phyloP scores from a whole-genome alignment of 106 monocot genomes.

The Narthecium ossifragum region DNA sequence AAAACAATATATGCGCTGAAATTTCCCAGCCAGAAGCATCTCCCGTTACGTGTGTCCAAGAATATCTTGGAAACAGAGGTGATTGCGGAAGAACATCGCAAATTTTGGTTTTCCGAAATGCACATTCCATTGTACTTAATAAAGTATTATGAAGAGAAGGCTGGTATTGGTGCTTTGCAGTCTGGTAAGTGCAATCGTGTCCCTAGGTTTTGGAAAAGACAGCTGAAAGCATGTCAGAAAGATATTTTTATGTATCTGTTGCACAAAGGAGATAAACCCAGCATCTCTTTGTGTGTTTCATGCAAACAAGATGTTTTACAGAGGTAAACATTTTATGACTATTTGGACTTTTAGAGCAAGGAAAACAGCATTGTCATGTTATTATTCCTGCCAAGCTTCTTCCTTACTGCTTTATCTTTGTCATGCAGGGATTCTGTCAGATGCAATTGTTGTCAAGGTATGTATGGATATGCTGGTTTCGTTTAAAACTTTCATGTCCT shows the following conservation, averaged over 20 bases:
- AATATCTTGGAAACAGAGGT: constrained; percentile 59
- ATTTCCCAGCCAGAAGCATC: constrained; percentile 68
- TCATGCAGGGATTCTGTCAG: constrained; percentile 48
- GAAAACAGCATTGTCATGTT: background rate
- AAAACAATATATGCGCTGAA: constrained; percentile 53
- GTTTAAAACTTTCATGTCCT: no score
- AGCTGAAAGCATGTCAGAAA: constrained; percentile 22
- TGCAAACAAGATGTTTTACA: constrained; percentile 49
- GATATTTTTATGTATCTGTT: constrained; percentile 64
- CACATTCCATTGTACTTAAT: constrained; percentile 77
- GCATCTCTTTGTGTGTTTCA: constrained; percentile 41
- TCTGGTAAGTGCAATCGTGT: constrained; percentile 6
- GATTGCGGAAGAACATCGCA: constrained; percentile 30
- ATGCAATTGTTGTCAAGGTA: constrained; percentile 80
- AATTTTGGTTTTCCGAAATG: constrained; percentile 76
- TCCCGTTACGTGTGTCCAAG: constrained; percentile 66
- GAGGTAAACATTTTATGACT: constrained; percentile 32
- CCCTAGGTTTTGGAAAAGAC: constrained; percentile 22
- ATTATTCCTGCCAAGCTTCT: background rate
- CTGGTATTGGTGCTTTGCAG: constrained; percentile 1
- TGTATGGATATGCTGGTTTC: no score
- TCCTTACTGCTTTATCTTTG: constrained; percentile 8
- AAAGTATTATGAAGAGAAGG: constrained; percentile 63
- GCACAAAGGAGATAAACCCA: constrained; percentile 42
- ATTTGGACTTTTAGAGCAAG: no score